Base-by-base conservation (phyloP, 2,329 filamentous ascomycete genomes). In the Diaporthe citri region DNA sequence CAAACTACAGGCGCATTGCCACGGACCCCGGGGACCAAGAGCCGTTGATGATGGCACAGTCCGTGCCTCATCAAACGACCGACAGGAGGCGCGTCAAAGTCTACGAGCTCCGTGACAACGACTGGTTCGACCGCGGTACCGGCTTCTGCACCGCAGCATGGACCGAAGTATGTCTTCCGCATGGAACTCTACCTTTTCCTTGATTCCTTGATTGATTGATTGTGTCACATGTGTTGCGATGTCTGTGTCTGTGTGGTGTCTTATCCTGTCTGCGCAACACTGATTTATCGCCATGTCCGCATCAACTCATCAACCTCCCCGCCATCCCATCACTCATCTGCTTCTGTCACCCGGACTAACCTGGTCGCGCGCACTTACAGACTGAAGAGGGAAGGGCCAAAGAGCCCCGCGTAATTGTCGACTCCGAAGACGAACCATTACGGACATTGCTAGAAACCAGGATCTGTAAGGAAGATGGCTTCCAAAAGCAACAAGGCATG, bases 41-140 rank as follows among this genome's bases (percentile, higher is more conserved):
- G 86, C 88, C 88, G 84, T 87, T 88, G 90, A 92, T 91, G 88
- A 93, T 93, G 91, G 91, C 91, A 90, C 91, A 92, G 87, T 86
- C 87, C 80, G 90, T 92, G 90, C 90, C 90, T 90, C 90, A 91
- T 90, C 89, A 88, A 86, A 86, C 88, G 84, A 89, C 89, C 84
- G 90, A 92, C 81, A 91, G 88, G 86, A 92, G 90, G 84, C 90
- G 97, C 89, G 97, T 98, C 85, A 99, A 99, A 89, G 97, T 99
- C 83, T 99, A 99, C 85, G 97, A 98, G 88, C 90, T 99, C 81
- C 95, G 95, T 84, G 95, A 98, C 86, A 98, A 97, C 89, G 97
- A 98, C 91, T 99, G 97, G 97, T 98, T 96, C 83, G 97, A 99
- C 86, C 91, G 96, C 81, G 97, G 97, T 78, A 99, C 97, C 64